Evolutionary conservation across 768 basidiomycete species (phyloP).

Genomic region (Solioccasus polychromus): DNA sequence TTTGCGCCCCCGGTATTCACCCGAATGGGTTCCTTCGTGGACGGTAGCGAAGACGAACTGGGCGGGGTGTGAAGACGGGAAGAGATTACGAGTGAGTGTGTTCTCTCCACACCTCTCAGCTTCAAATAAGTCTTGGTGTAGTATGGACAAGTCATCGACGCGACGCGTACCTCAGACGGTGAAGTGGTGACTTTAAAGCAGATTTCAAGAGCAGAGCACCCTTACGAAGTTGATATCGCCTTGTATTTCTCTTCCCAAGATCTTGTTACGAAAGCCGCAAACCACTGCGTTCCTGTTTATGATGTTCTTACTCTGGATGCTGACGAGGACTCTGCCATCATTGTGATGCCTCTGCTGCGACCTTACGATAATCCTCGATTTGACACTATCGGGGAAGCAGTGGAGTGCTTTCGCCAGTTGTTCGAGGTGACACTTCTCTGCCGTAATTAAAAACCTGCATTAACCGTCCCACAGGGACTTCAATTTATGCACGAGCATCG

Average conservation of each 20-base stretch:
- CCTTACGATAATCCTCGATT: conserved; percentile 18
- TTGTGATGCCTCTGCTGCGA: conserved; percentile 32
- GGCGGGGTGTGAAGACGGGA: too few relatives aligned
- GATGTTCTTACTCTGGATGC: conserved; percentile 10
- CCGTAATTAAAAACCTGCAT: too few relatives aligned
- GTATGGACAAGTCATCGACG: conserved; percentile 23
- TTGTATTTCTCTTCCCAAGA: conserved; percentile 15
- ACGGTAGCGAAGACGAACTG: too few relatives aligned
- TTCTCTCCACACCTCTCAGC: too few relatives aligned
- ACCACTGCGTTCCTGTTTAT: conserved; percentile 28
- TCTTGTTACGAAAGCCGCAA: conserved; percentile 6
- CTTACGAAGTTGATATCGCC: conserved; percentile 25
- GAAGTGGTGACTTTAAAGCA: conserved; percentile 31
- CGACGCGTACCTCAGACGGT: conserved; percentile 27
- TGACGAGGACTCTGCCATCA: conserved; percentile 11
- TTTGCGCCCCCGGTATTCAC: too few relatives aligned
- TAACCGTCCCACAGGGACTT: too few relatives aligned
- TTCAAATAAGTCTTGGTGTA: too few relatives aligned
- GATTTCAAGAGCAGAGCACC: conserved; percentile 5
- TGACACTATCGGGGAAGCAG: conserved; percentile 8
- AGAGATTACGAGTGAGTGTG: too few relatives aligned
- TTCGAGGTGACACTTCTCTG: conserved; percentile 33
- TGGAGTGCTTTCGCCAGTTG: conserved; percentile 30
- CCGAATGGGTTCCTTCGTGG: too few relatives aligned
- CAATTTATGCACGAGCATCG: conserved; percentile 35